Conservation (phyloP, 2,329 filamentous ascomycete genomes). For the Pezicula radicicola region DNA sequence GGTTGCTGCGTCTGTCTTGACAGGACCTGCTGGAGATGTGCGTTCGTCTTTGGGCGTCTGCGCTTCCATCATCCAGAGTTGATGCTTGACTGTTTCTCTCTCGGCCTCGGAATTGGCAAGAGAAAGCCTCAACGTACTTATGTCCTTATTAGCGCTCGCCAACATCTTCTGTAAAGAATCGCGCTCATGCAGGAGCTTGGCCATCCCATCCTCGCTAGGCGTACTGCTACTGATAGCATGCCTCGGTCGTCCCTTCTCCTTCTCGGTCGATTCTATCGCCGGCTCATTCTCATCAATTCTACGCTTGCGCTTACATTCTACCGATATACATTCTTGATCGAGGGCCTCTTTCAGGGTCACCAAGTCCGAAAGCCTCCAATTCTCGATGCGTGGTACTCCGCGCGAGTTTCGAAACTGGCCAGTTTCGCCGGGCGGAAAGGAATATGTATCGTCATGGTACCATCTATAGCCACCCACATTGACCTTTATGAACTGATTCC, state of each 20-base stretch:
- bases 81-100: not conserved
- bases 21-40: not conserved
- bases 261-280: not conserved
- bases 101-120: not conserved
- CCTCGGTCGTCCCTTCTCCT: not conserved
- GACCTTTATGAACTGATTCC: not conserved
- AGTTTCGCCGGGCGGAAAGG: not conserved
- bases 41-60: not conserved
- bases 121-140: not conserved
- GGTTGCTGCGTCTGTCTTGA: not conserved
- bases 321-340: not conserved
- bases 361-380: not conserved
- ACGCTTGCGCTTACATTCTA: conserved; percentile 1
- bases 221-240: not conserved
- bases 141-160: not conserved
- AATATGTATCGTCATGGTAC: not conserved
- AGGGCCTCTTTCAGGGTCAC: not conserved
- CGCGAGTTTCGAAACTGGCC: not conserved
- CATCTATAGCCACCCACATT: not conserved
- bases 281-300: not conserved
- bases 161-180: not conserved
- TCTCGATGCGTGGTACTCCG: not conserved
- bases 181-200: not conserved
- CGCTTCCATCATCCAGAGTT: not conserved
- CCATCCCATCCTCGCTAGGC: not conserved